Evolutionary conservation across 805 yeast species (phyloP), one percentile per base, ranked within the genome.

Genomic region (Candida morakotiae): DNA sequence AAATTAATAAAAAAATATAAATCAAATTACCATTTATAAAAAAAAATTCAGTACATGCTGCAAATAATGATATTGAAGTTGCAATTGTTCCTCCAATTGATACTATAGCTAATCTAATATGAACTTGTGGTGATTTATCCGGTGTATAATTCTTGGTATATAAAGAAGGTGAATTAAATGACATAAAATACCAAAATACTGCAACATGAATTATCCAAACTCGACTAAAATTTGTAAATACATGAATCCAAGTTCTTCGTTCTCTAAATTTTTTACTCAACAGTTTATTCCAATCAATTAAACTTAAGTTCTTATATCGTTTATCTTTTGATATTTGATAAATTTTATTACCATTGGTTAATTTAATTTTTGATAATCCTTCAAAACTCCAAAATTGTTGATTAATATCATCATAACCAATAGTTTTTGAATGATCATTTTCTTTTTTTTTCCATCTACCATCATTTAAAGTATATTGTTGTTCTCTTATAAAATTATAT

Each of bases 401-500:
- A 45, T 75, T 74, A 26, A 73, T 53, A 45, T 75, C 80, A 49
- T 75, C 80, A 46, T 83, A 58, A 44, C 85, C 73, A 56, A 79
- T 53, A 54, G 80, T 67, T 46, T 73, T 55, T 56, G 69, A 55
- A 67, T 80, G 93, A 61, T 87, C 93, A 48, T 73, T 73, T 51
- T 79, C 88, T 43, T 79, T 76, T 58, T 79, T 76, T 10, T 40
- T 38, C 62, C 72, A 77, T 37, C 62, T 64, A 3, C 82, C 86
- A 31, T 77, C 75, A 18, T 60, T 40, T 7, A 69, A 54, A 46
- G 75, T 77, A 55, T 76, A 81, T 20, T 80, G 83, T 62, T 87
- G 95, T 43, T 73, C 75, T 45, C 83, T 72, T 25, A 85, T 67
- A 53, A 70, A 87, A 37, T 62, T 57, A 63, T 83, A 75, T 13